Conservation (phyloP, 1,284 basidiomycete genomes). For the Athelia sp. region DNA sequence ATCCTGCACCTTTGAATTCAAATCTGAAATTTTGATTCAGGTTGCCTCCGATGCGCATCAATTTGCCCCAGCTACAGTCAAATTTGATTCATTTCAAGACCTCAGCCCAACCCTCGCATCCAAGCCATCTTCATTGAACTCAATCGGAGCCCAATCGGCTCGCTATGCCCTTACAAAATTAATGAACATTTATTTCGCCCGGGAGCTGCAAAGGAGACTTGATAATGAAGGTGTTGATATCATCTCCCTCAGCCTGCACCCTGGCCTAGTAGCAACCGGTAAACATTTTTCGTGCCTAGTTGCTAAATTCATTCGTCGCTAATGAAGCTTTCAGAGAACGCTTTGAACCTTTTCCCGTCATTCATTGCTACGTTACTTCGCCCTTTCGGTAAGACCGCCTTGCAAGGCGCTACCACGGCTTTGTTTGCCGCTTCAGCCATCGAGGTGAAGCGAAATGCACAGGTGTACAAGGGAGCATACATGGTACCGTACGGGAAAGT, state of each 20-base stretch:
- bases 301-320: no score
- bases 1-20: background rate
- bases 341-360: no score
- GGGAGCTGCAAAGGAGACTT: conserved; percentile 34
- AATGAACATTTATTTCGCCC: conserved; percentile 31
- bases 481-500: no score
- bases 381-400: no score
- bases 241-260: conserved; percentile 27
- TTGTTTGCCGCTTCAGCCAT: no score
- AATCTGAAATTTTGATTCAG: background rate
- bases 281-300: no score
- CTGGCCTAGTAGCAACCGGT: conserved; percentile 16
- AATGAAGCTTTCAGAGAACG: no score
- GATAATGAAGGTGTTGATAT: conserved; percentile 15
- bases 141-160: conserved; percentile 8
- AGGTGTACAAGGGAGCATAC: no score
- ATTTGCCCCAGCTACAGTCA: background rate
- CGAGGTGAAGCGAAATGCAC: no score
- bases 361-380: no score
- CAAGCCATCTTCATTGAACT: background rate
- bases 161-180: conserved; percentile 32
- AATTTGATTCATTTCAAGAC: background rate
- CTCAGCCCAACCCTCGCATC: background rate
- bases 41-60: background rate
- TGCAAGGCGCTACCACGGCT: no score